Evolutionary conservation across 192 early-diverging fungal genomes (phyloP).

Genomic region (Paraglomus occultum): DNA sequence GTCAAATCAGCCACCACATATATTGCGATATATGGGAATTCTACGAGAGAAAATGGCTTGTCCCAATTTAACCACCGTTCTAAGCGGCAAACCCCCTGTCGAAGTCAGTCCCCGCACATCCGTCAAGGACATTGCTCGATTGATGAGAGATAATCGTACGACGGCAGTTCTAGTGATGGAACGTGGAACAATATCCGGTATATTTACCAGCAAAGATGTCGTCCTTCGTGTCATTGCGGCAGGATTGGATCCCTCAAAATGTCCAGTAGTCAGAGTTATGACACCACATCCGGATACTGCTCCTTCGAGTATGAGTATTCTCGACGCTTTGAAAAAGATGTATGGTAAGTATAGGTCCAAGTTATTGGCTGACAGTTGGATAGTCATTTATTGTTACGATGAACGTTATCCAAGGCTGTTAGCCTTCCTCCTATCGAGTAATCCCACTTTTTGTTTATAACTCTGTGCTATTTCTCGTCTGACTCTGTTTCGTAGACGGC

Average conservation of each 20-base stretch:
- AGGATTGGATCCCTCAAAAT: slow-evolving; percentile 82
- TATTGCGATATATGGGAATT: slow-evolving; percentile 69
- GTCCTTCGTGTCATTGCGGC: slow-evolving; percentile 87
- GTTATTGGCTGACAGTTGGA: too few species aligned
- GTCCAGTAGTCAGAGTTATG: slow-evolving; percentile 97
- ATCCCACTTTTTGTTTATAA: slow-evolving; percentile 8
- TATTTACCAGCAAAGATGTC: slow-evolving; percentile 90
- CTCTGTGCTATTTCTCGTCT: background rate
- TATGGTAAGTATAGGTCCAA: slow-evolving; percentile 50
- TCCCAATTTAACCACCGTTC: slow-evolving; percentile 84
- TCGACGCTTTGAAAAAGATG: slow-evolving; percentile 84
- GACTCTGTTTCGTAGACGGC: slow-evolving; percentile 51
- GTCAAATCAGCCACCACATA: slow-evolving; percentile 63
- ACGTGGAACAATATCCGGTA: slow-evolving; percentile 73
- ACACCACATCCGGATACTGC: slow-evolving; percentile 86
- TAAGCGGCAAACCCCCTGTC: slow-evolving; percentile 60
- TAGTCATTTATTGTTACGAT: background rate
- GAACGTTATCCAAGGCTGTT: background rate
- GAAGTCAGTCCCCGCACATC: slow-evolving; percentile 63
- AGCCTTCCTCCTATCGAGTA: background rate
- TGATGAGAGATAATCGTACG: slow-evolving; percentile 71
- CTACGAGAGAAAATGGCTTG: slow-evolving; percentile 86
- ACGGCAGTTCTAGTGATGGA: slow-evolving; percentile 78
- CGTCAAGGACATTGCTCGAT: slow-evolving; percentile 68
- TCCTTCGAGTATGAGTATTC: slow-evolving; percentile 64